Evolutionary conservation across 805 yeast species (phyloP).

Genomic region (Lachancea waltii): DNA sequence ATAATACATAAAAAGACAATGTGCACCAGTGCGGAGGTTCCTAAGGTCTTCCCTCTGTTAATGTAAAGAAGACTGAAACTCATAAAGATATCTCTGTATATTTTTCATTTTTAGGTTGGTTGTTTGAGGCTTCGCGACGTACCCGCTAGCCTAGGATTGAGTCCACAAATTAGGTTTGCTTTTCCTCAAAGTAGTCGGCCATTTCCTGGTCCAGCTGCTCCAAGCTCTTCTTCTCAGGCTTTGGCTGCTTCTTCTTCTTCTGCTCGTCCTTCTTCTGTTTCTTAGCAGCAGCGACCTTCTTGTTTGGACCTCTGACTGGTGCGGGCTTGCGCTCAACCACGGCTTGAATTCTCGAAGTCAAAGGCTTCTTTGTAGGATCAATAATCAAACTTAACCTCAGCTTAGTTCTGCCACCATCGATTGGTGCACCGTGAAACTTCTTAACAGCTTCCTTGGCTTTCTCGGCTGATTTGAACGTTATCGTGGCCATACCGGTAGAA

Average conservation of each 20-base stretch:
- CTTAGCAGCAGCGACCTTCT: constrained; percentile 33
- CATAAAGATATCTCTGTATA: too few species aligned
- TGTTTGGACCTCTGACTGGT: constrained; percentile 24
- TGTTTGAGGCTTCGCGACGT: too few species aligned
- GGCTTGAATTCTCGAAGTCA: constrained; percentile 66
- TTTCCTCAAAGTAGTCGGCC: constrained; percentile 81
- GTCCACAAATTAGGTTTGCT: too few species aligned
- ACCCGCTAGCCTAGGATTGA: too few species aligned
- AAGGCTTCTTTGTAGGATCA: constrained; percentile 74
- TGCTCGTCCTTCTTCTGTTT: constrained; percentile 32
- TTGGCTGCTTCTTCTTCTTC: constrained; percentile 28
- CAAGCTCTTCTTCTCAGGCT: constrained; percentile 61
- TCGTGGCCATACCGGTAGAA: constrained; percentile 87
- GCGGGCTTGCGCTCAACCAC: constrained; percentile 17
- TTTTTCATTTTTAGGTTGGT: too few species aligned
- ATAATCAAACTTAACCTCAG: constrained; percentile 76
- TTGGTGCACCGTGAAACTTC: constrained; percentile 86
- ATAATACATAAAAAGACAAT: neutral
- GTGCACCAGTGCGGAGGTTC: neutral
- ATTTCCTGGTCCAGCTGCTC: constrained; percentile 97
- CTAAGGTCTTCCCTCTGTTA: too few species aligned
- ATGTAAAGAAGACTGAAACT: too few species aligned
- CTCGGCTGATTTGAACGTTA: constrained; percentile 62
- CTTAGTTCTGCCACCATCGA: constrained; percentile 76
- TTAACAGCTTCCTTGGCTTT: constrained; percentile 74